Evolutionary conservation across 2,329 filamentous ascomycete genomes (phyloP), one percentile per base, ranked within the genome.

Genomic region (Diaporthe citri): DNA sequence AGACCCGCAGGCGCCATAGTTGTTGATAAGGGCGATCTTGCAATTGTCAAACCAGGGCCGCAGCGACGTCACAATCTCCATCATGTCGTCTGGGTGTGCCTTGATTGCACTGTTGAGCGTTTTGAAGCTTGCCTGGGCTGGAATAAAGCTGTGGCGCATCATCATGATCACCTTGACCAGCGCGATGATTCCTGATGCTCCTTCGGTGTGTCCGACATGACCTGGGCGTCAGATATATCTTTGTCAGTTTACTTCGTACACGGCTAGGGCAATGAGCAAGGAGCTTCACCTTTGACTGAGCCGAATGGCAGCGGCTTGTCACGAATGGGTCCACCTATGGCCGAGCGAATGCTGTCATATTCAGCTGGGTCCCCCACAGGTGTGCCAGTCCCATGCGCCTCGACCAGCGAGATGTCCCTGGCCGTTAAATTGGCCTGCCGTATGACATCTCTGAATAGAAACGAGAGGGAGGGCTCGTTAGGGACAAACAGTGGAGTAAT

Each of bases 1-100:
- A 6, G 89, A 89, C 69, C 90, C 90, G 31, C 88, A 87, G 20
- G 89, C 89, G 59, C 85, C 84, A 76, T 89, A 90, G 80, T 88
- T 89, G 81, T 91, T 91, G 52, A 72, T 5, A 5, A 72, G 56
- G 6, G 34, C 70, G 2, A 17, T 55, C 22, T 51, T 57, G 28
- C 22, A 5, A 0, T 10, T 83, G 73, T 83, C 56, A 1, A 3
- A 10, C 59, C 71, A 52, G n/a, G 43, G 48, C 13, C 31, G 43
- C 3, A 52, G 56, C 1, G 3, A 17, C 1, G 55, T 48, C 5
- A n/a, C 31, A 2, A 55, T 34, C 28, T 62, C 57, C n/a, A 46
- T 55, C 8, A 84, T 79, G 36, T 80, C 73, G 12, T 77, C 76
- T 2, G 87, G 75, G 62, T 84, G 81, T 3, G 76, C 78, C 0